Conservation (phyloP, 2,329 filamentous ascomycete genomes). For the Acrocalymma vagum region DNA sequence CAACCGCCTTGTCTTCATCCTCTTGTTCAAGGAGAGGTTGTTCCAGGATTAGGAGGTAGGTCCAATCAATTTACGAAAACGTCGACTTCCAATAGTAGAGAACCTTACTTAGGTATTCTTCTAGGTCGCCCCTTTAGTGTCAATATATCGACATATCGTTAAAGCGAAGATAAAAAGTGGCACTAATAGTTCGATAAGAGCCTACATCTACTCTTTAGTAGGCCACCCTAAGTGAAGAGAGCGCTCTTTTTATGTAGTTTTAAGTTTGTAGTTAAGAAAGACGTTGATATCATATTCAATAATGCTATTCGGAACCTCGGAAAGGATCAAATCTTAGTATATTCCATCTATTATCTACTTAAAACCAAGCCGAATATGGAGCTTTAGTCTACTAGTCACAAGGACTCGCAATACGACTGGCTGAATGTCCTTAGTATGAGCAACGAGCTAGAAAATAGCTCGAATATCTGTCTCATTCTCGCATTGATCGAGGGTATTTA, state of each 20-base stretch:
- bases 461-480: slow-evolving; percentile 20
- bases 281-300: slow-evolving; percentile 30
- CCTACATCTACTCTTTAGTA: slow-evolving; percentile 22
- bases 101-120: slow-evolving; percentile 19
- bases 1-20: slow-evolving; percentile 25
- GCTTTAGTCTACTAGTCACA: slow-evolving; percentile 27
- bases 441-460: slow-evolving; percentile 21
- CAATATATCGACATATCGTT: slow-evolving; percentile 33
- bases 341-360: slow-evolving; percentile 23
- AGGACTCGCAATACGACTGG: slow-evolving; percentile 20
- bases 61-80: slow-evolving; percentile 24
- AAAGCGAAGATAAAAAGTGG: slow-evolving; percentile 47
- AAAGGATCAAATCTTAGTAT: slow-evolving; percentile 27
- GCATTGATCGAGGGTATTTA: slow-evolving; percentile 44
- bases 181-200: slow-evolving; percentile 33
- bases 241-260: slow-evolving; percentile 20
- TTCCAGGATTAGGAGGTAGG: slow-evolving; percentile 27
- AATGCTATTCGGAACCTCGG: slow-evolving; percentile 23
- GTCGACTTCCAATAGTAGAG: slow-evolving; percentile 20
- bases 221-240: slow-evolving; percentile 31
- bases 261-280: slow-evolving; percentile 26
- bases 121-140: slow-evolving; percentile 16
- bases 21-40: slow-evolving; percentile 39
- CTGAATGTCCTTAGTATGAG: slow-evolving; percentile 14
- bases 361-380: slow-evolving; percentile 28